Conservation (phyloP, 2,329 filamentous ascomycete genomes). For the Colletotrichum tropicale region DNA sequence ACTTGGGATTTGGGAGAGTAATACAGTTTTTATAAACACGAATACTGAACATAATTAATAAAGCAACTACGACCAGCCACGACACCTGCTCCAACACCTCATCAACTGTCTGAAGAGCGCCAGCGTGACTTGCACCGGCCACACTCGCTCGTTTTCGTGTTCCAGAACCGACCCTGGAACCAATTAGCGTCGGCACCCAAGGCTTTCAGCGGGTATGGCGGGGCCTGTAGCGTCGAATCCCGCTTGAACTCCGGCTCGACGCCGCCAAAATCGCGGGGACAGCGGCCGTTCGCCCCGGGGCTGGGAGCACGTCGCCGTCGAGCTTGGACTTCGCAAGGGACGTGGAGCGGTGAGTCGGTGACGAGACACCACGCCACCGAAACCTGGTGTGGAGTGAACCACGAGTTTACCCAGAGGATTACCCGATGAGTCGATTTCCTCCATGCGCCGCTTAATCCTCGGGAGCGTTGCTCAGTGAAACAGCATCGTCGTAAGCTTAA, state of each 20-base stretch:
- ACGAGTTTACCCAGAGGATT: not conserved
- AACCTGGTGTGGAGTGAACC: not conserved
- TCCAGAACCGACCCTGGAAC: not conserved
- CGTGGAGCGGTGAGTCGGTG: not conserved
- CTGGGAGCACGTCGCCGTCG: not conserved
- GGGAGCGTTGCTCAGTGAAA: not conserved
- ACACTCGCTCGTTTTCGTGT: conserved; percentile 13
- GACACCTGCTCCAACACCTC: not conserved
- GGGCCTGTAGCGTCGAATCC: not conserved
- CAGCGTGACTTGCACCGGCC: conserved; percentile 5
- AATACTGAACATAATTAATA: not conserved
- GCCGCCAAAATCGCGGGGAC: conserved; percentile 9
- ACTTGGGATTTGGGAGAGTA: not conserved
- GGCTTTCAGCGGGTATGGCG: not conserved
- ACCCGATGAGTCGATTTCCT: not conserved
- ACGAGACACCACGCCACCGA: not conserved
- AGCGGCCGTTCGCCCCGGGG: not conserved
- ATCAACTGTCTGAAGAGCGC: not conserved
- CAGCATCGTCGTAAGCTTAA: not conserved
- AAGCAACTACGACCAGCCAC: not conserved
- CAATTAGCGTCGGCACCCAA: not conserved
- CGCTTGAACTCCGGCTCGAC: conserved; percentile 18
- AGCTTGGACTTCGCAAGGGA: not conserved
- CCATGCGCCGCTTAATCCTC: not conserved
- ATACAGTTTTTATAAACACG: not conserved